Evolutionary conservation across 2,329 filamentous ascomycete species (phyloP).

Genomic region (Dothiorella sarmentorum): DNA sequence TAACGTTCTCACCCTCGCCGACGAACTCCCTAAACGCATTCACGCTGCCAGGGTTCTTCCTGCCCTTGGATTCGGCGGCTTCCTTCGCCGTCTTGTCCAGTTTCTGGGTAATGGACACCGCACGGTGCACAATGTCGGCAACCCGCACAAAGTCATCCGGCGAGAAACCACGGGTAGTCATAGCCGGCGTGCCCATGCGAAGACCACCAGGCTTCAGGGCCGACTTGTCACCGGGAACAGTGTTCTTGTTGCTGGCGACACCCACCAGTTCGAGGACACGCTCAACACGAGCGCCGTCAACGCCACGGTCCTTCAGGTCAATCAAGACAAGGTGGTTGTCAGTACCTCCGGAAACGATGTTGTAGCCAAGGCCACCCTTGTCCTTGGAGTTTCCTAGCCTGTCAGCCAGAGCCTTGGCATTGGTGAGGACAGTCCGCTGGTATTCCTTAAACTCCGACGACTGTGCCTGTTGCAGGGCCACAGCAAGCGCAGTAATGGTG

Average conservation of each 20-base stretch:
- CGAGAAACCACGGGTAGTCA: conserved; percentile 94
- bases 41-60: conserved; percentile 40
- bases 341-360: conserved; percentile 87
- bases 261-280: conserved; percentile 87
- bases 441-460: conserved; percentile 87
- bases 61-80: conserved; percentile 34
- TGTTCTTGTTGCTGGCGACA: conserved; percentile 99
- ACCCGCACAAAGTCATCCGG: conserved; percentile 81
- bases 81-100: conserved; percentile 40
- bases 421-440: conserved; percentile 84
- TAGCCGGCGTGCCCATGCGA: conserved; percentile 93
- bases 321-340: conserved; percentile 95
- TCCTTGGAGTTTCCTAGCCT: conserved; percentile 52
- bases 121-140: conserved; percentile 41
- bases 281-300: conserved; percentile 89
- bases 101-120: conserved; percentile 41
- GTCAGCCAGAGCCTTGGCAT: conserved; percentile 84
- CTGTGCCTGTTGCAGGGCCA: conserved; percentile 91
- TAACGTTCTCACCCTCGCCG: conserved; percentile 40
- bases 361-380: conserved; percentile 69
- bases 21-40: conserved; percentile 41
- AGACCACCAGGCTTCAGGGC: conserved; percentile 92
- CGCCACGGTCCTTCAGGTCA: conserved; percentile 81
- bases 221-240: conserved; percentile 94
- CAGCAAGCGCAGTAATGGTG: conserved; percentile 92